Evolutionary conservation across 108 stramenopile species (phyloP).

Genomic region (Bacterosira constricta): DNA sequence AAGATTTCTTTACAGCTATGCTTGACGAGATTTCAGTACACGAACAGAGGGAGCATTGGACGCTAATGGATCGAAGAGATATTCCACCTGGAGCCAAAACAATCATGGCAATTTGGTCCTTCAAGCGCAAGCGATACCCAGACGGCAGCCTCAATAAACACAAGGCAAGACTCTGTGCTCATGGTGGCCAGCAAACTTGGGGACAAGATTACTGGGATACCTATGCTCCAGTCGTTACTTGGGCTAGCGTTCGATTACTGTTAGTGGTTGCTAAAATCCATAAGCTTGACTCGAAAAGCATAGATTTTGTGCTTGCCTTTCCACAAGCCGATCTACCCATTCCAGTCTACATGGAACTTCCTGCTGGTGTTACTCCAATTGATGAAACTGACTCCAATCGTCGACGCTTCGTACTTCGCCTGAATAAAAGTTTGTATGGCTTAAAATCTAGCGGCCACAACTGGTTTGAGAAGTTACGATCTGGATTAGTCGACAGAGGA

Average conservation of each 20-base stretch:
- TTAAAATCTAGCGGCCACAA: not conserved
- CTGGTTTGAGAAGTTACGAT: not conserved
- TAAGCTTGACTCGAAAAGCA: constrained; percentile 41
- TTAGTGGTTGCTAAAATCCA: constrained; percentile 24
- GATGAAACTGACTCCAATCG: not conserved
- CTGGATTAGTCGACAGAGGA: not conserved
- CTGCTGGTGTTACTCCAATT: constrained; percentile 27
- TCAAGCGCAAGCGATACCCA: not conserved
- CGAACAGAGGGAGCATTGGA: constrained; percentile 5
- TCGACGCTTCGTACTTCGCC: not conserved
- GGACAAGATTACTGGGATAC: constrained; percentile 43
- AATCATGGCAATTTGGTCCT: constrained; percentile 6
- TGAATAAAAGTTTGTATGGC: not conserved
- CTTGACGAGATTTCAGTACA: not conserved
- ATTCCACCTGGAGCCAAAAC: constrained; percentile 1
- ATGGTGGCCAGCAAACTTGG: constrained; percentile 32
- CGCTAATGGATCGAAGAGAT: not conserved
- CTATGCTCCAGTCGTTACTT: constrained; percentile 57
- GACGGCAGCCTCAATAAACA: constrained; percentile 13
- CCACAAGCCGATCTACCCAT: constrained; percentile 48
- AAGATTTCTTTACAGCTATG: constrained; percentile 12
- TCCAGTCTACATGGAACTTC: constrained; percentile 51
- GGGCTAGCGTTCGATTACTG: constrained; percentile 46
- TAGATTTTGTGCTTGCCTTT: constrained; percentile 55
- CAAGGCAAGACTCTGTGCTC: constrained; percentile 19